phyloP scores from a whole-genome alignment of 805 yeast genomes.

The Blastobotrys parvus region DNA sequence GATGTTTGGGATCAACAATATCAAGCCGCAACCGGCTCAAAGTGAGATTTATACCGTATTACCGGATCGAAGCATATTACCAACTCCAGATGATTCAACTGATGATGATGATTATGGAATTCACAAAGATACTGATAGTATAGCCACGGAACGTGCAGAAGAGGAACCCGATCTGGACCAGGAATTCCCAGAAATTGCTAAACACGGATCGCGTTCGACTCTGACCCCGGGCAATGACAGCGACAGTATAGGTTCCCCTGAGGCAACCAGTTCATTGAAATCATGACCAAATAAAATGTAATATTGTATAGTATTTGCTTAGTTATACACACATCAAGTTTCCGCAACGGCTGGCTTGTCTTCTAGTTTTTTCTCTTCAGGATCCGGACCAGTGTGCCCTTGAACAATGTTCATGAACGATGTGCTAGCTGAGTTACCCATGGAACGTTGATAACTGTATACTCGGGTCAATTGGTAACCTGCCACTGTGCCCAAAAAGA shows the following conservation, averaged over 20 bases:
- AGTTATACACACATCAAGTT: too few species aligned
- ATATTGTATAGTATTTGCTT: too few species aligned
- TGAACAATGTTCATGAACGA: conserved; percentile 50
- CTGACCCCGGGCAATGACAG: too few species aligned
- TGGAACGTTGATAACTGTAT: conserved; percentile 49
- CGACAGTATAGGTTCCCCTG: too few species aligned
- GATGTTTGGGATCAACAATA: conserved; percentile 1
- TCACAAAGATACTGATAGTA: background rate
- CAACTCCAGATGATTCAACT: too few species aligned
- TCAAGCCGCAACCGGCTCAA: conserved; percentile 5
- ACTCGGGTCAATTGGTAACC: conserved; percentile 74
- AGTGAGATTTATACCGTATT: conserved; percentile 18
- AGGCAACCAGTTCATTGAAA: too few species aligned
- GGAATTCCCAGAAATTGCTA: conserved; percentile 42
- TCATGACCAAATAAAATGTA: too few species aligned
- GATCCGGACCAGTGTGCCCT: conserved; percentile 29
- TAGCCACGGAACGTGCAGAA: background rate
- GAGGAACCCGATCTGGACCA: conserved; percentile 2
- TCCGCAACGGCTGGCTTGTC: too few species aligned
- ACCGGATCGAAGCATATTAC: conserved; percentile 22
- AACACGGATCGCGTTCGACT: too few species aligned
- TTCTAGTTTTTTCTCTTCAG: too few species aligned
- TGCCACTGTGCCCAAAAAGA: conserved; percentile 87
- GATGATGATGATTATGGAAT: too few species aligned
- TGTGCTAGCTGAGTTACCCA: conserved; percentile 56